Base-by-base conservation (phyloP, 2,329 filamentous ascomycete genomes). In the Arthrobotrys pseudoclavata region DNA sequence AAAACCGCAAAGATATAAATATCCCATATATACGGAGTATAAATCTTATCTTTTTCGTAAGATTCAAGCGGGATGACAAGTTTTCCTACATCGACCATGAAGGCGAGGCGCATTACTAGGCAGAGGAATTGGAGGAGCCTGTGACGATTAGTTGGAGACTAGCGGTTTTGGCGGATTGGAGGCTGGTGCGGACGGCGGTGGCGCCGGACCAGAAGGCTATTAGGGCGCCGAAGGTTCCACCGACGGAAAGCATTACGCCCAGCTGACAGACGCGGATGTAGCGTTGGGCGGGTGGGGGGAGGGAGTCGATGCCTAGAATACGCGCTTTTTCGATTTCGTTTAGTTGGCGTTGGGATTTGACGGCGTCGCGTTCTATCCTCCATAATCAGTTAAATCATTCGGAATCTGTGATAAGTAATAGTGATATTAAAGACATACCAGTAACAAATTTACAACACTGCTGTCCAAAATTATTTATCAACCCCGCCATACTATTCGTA, bases 321-420 rank as follows among this genome's bases (percentile, higher is more conserved):
- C 67, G 40, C 1, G 67, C 67, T 24, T 50, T 77, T 53, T 77
- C 67, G 47, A 71, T 76, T n/a, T 72, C 67, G 42, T 79, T 80
- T 10, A 82, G 70, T 57, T 82, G 80, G 18, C 79, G 78, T 31
- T 82, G 78, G 3, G 72, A 77, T 26, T 76, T 79, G 48, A 82
- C 77, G 6, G 81, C 81, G 37, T 82, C 81, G 29, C 69, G 67
- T 24, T 80, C 80, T 48, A 77, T 53, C 4, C 2, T 1, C 15
- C 4, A 3, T 15, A n/a, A 40, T 40, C 10, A n/a, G 12, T 13
- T 40, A 15, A 40, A 15, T 40, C 13, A 40, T 15, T 40, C 4
- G 12, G 3, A 18, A 22, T 64, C 7, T 29, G 3, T 29, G 29
- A 29, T 29, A 29, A 7, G 7, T 29, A 37, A 37, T 55, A 20